Base-by-base conservation (phyloP, 2,329 filamentous ascomycete species). In the Pyrenochaeta sp. region DNA sequence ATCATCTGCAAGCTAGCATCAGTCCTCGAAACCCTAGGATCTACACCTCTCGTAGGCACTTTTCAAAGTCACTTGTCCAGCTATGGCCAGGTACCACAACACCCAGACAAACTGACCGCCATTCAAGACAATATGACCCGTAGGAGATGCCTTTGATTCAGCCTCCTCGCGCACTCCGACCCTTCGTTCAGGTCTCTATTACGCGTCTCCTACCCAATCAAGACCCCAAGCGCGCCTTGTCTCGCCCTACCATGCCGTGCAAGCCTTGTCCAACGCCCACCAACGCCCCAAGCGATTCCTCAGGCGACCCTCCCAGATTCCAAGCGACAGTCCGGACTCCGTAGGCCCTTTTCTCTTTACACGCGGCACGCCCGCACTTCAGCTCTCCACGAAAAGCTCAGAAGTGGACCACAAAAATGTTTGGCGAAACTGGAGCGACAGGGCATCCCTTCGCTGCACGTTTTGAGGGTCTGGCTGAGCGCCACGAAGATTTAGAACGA, bases 131-230 rank as follows among this genome's bases (percentile, higher is more conserved):
- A 28, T 28, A 12, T n/a, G 24, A 15, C 22, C 13, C 42, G 12
- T 28, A 13, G 9, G n/a, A 22, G 12, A 24, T 44, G 25, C 24
- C 15, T 27, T 9, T 27, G 24, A 44, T 27, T 44, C 42, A 44
- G 42, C 42, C 42, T 44, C 42, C 5, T 44, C 42, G 42, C 42
- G 42, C 42, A 27, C 42, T 22, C 42, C 42, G 42, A 44, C 42
- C 10, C 9, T 7, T 44, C 9, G 10, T 8, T 43, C 40, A n/a
- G 22, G 5, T 10, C 40, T 43, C 7, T 19, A 43, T 43, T 43
- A n/a, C 40, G 40, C 40, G 19, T 22, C 22, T 43, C 40, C 10
- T 27, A 43, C 40, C 40, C 40, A 25, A 25, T 43, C 10, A 9
- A 43, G 24, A 43, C 24, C 25, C 42, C 42, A 44, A 25, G 24